Conservation (phyloP, 202 grass and related monocot genomes). For the Setaria italica region DNA sequence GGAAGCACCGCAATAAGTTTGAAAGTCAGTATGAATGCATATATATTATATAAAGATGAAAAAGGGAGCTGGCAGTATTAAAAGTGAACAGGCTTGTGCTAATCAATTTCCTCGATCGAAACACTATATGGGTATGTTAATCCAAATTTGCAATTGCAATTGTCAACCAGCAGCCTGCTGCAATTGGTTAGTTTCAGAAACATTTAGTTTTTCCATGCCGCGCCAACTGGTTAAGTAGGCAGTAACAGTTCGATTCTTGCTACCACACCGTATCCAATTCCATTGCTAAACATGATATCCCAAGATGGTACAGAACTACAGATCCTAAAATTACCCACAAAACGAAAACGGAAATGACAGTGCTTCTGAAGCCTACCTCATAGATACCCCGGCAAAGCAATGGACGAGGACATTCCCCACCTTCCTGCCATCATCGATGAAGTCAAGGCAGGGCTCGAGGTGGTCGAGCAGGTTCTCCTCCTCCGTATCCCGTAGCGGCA, state of each 20-base stretch:
- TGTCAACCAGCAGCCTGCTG: neutral
- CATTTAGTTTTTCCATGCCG: neutral
- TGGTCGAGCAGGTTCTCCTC: slow-evolving; percentile 88
- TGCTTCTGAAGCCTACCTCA: slow-evolving; percentile 56
- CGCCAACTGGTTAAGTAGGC: neutral
- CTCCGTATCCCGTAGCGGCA: slow-evolving; percentile 86
- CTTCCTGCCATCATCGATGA: slow-evolving; percentile 73
- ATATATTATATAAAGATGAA: neutral
- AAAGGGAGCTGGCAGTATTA: neutral
- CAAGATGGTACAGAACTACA: too few relatives aligned
- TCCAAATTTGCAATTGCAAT: neutral
- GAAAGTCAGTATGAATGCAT: slow-evolving; percentile 27
- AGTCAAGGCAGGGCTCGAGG: slow-evolving; percentile 76
- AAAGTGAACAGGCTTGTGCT: neutral
- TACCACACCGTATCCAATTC: neutral
- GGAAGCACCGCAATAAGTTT: slow-evolving; percentile 64
- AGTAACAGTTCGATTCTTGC: too few relatives aligned
- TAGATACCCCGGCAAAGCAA: slow-evolving; percentile 85
- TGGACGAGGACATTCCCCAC: slow-evolving; percentile 77
- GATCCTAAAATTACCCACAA: neutral
- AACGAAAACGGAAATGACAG: neutral
- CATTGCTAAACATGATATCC: neutral
- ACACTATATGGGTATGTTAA: neutral
- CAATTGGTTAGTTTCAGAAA: neutral
- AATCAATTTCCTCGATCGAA: neutral